Base-by-base conservation (phyloP, 176 grass and related monocot species). In the Zoysia pacifica region DNA sequence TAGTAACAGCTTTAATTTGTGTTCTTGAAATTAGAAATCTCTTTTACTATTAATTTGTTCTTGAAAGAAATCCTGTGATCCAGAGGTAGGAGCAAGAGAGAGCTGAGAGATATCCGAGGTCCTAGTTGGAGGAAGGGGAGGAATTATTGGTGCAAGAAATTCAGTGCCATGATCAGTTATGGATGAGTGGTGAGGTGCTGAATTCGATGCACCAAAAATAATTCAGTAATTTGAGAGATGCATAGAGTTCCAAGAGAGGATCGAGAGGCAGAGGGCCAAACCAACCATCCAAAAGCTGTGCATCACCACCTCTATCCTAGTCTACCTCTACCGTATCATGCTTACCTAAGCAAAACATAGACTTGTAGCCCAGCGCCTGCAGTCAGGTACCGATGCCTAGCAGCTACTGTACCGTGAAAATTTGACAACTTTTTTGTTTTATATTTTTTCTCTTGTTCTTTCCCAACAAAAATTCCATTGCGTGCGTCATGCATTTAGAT, bases 161-260 rank as follows among this genome's bases (percentile, higher is more conserved):
- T 94, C 86, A 88, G 91, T 94, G 91, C 86, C 84, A 70, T 79
- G 76, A 76, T 87, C 86, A 83, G 83, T 91, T n/a, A n/a, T n/a
- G n/a, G 74, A 86, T 86, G 88, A 83, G 82, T 89, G 82, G 87
- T 13, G 82, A 89, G 82, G 87, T 85, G 87, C 78, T 89, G 87
- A 89, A 85, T 85, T 89, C 82, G 59, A 85, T 85, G 78, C 77
- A 85, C 75, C 77, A 76, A 70, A 37, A n/a, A n/a, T n/a, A 76
- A 75, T 52, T 35, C 64, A n/a, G n/a, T 50, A 76, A 88, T 66
- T n/a, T 9, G 59, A 51, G 80, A 80, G 76, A 79, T n/a, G n/a
- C n/a, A n/a, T n/a, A n/a, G 82, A 79, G 85, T 91, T 83, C 85
- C 85, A 60, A 81, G 73, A 88, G 78, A 90, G 46, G 52, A 51